These are phyloP conservation scores for Histomonas meleagridis DNA, from an alignment of 208 protist genomes.

Conservation along the genomic window DNA sequence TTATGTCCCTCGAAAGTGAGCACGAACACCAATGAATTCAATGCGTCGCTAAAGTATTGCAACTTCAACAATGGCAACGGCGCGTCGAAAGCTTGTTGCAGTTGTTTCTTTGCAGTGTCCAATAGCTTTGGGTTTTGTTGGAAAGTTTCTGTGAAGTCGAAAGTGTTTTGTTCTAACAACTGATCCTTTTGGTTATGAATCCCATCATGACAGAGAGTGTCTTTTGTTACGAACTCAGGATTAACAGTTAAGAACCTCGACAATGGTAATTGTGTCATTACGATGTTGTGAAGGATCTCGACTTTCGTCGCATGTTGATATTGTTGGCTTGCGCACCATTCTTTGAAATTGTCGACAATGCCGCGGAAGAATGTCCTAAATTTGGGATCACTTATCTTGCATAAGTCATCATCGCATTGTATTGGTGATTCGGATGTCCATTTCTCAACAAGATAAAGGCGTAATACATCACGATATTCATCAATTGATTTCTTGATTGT, in stretches of 20 bases:
- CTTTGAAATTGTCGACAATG: background rate
- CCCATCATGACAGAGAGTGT: background rate
- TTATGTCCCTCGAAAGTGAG: background rate
- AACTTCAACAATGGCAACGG: background rate
- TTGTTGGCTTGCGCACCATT: background rate
- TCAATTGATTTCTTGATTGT: background rate
- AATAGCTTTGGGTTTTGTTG: conserved; percentile 24
- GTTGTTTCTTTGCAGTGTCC: background rate
- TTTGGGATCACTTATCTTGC: background rate
- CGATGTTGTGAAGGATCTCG: background rate
- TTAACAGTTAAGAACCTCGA: background rate
- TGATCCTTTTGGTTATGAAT: background rate
- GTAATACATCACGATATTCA: background rate
- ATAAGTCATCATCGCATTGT: background rate
- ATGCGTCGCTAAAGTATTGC: background rate
- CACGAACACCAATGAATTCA: background rate
- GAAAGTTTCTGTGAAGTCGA: conserved; percentile 33
- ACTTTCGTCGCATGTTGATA: background rate
- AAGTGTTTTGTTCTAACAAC: background rate
- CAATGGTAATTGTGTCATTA: background rate
- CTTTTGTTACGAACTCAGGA: background rate
- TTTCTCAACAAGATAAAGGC: background rate
- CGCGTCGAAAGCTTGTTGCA: conserved; percentile 1
- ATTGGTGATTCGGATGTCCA: background rate
- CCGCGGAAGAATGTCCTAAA: background rate